These are phyloP conservation scores for Aspergillus amoenus DNA, from an alignment of 2,329 filamentous ascomycete genomes.

Conservation along the genomic window DNA sequence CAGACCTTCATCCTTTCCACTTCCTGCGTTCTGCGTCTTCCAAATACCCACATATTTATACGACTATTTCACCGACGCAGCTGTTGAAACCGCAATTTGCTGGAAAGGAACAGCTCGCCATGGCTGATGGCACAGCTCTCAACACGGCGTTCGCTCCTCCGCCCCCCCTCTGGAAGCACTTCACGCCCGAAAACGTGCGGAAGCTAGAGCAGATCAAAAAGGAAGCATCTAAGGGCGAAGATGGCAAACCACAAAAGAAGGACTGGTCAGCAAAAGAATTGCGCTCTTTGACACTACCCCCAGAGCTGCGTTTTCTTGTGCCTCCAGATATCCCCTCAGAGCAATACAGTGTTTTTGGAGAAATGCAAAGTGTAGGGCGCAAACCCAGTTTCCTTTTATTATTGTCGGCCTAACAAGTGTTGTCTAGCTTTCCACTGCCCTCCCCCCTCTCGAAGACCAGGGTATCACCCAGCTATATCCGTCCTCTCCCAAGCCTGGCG, in stretches of 20 bases:
- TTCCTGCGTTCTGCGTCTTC: too few species aligned
- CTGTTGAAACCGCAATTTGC: background rate
- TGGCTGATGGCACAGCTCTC: slow-evolving; percentile 57
- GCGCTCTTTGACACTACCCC: slow-evolving; percentile 55
- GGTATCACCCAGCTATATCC: slow-evolving; percentile 71
- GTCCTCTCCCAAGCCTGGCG: slow-evolving; percentile 51
- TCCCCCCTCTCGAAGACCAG: slow-evolving; percentile 67
- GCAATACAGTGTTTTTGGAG: slow-evolving; percentile 74
- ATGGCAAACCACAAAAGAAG: slow-evolving; percentile 31
- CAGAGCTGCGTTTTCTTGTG: slow-evolving; percentile 73
- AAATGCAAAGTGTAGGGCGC: slow-evolving; percentile 56
- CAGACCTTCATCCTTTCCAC: background rate
- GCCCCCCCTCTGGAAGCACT: slow-evolving; percentile 85
- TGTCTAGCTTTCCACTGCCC: slow-evolving; percentile 54
- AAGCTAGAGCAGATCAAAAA: slow-evolving; percentile 55
- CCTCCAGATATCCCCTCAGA: slow-evolving; percentile 76
- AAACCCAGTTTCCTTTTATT: too few species aligned
- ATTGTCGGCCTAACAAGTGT: background rate
- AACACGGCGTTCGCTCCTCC: slow-evolving; percentile 78
- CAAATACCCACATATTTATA: background rate
- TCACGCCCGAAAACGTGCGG: slow-evolving; percentile 72
- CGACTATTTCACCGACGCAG: background rate
- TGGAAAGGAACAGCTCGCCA: slow-evolving; percentile 31
- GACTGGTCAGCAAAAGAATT: slow-evolving; percentile 36
- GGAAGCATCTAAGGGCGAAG: slow-evolving; percentile 30